Evolutionary conservation across 1,284 basidiomycete genomes (phyloP).

Genomic region (Apiotrichum mycotoxinovorans): DNA sequence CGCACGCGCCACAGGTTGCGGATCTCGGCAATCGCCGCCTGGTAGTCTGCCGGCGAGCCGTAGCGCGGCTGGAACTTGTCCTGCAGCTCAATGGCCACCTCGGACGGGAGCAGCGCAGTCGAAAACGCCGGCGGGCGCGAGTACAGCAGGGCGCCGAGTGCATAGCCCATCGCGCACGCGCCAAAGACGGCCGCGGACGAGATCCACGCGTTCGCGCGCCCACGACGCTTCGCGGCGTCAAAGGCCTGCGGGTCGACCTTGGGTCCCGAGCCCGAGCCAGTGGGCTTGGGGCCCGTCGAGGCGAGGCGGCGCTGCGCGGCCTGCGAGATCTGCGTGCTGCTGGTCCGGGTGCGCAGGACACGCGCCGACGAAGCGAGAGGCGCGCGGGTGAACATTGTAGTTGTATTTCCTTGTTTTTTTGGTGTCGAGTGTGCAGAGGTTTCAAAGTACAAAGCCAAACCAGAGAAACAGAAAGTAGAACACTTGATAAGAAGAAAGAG

Average conservation of each 20-base stretch:
- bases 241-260: not conserved
- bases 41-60: constrained; percentile 36
- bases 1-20: constrained; percentile 19
- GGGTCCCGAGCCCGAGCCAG: not conserved
- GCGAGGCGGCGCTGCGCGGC: not conserved
- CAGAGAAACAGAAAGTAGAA: no score
- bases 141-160: not conserved
- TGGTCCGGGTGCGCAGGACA: not conserved
- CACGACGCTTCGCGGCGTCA: not conserved
- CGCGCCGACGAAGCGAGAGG: not conserved
- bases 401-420: not conserved
- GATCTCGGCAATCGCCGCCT: constrained; percentile 38
- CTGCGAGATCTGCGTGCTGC: no score
- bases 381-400: not conserved
- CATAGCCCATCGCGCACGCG: not conserved
- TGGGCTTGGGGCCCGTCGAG: not conserved
- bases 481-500: no score
- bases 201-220: not conserved
- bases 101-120: constrained; percentile 23
- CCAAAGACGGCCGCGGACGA: not conserved
- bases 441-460: no score
- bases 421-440: not conserved
- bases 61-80: constrained; percentile 35
- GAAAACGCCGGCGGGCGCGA: constrained; percentile 2
- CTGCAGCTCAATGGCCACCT: constrained; percentile 30